phyloP scores from a whole-genome alignment of 2,329 filamentous ascomycete species.

The Aspergillus ruber region DNA sequence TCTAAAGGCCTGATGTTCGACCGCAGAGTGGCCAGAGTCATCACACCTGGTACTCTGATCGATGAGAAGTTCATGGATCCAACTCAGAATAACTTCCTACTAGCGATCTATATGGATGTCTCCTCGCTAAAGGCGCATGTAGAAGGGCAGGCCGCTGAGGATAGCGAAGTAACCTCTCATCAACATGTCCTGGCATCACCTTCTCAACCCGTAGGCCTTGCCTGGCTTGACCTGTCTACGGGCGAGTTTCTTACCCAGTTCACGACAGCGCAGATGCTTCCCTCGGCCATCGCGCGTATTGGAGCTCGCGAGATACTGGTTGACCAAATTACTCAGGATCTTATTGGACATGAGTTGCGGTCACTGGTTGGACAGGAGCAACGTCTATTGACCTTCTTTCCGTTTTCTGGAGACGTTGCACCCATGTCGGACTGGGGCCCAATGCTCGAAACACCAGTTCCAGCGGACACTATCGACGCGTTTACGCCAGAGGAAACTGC shows the following conservation, averaged over 20 bases:
- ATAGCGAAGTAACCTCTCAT: slow-evolving; percentile 10
- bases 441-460: slow-evolving; percentile 69
- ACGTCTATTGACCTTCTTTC: slow-evolving; percentile 67
- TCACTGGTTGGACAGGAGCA: slow-evolving; percentile 67
- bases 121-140: slow-evolving; percentile 12
- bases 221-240: slow-evolving; percentile 93
- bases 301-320: slow-evolving; percentile 79
- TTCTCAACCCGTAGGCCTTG: slow-evolving; percentile 60
- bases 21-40: slow-evolving; percentile 74
- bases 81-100: slow-evolving; percentile 85
- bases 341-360: slow-evolving; percentile 57
- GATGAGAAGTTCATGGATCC: slow-evolving; percentile 97
- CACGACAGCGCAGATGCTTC: slow-evolving; percentile 62
- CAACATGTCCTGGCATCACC: slow-evolving; percentile 25
- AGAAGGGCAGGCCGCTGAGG: slow-evolving; percentile 13
- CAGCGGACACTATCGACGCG: slow-evolving; percentile 43
- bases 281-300: slow-evolving; percentile 77
- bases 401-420: slow-evolving; percentile 38
- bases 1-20: slow-evolving; percentile 76
- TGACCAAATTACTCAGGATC: slow-evolving; percentile 55
- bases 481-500: slow-evolving; percentile 66
- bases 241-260: slow-evolving; percentile 86
- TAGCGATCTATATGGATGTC: slow-evolving; percentile 63
- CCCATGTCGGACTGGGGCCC: slow-evolving; percentile 61
- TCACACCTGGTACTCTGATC: slow-evolving; percentile 91